A percentile compares a stretch with the other conserved stretches of the same genome.
Evolutionary conservation across 352 stramenopile genomes (phyloP).

Genomic region (Stephanocyclus meneghinianus): DNA sequence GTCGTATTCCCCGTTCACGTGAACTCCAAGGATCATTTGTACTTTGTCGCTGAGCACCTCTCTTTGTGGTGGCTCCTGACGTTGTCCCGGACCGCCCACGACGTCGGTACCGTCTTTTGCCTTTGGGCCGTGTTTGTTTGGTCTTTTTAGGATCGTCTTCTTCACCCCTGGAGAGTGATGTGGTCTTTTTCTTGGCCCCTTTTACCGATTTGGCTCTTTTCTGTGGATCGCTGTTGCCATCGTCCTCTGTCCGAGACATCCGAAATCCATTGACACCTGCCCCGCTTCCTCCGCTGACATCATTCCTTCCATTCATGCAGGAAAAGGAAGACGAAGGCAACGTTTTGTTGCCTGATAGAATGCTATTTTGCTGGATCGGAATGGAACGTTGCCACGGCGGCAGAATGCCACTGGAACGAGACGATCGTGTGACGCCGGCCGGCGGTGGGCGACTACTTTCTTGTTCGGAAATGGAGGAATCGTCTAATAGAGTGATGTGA

Average conservation of each 20-base stretch:
- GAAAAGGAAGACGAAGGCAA: constrained; percentile 30
- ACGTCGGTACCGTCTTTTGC: constrained; percentile 3
- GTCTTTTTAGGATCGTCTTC: constrained; percentile 1
- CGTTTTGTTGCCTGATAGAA: constrained; percentile 1
- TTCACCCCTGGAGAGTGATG: neutral
- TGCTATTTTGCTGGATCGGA: constrained; percentile 19
- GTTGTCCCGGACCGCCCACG: neutral
- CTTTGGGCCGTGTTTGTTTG: constrained; percentile 1
- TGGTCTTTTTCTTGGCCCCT: neutral
- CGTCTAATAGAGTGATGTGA: neutral
- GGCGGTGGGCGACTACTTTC: constrained; percentile 17
- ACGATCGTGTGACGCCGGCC: neutral
- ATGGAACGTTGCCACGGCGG: constrained; percentile 12
- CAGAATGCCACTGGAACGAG: neutral
- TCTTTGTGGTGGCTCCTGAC: neutral
- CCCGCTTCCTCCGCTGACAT: constrained; percentile 38
- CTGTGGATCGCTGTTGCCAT: no score
- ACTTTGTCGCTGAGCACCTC: neutral
- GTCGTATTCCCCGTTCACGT: constrained; percentile 42
- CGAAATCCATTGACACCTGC: constrained; percentile 32
- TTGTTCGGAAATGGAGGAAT: constrained; percentile 47
- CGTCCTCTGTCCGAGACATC: constrained; percentile 1
- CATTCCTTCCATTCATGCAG: constrained; percentile 45
- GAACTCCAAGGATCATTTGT: constrained; percentile 36
- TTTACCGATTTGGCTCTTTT: no score